Conservation (phyloP, 805 yeast species). For the Kuraishia ogatae region DNA sequence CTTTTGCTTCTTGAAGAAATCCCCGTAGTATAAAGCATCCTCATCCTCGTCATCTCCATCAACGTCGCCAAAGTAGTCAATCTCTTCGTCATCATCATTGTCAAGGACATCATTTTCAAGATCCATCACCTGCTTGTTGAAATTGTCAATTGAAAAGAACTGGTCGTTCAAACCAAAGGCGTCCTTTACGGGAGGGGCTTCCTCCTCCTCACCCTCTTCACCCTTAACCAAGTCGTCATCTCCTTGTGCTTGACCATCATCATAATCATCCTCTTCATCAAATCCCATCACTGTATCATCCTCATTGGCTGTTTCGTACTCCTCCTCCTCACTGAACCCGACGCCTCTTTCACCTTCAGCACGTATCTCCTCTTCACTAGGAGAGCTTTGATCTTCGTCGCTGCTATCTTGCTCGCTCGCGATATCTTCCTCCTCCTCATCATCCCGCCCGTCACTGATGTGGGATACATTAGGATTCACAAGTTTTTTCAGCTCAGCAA, state of each 20-base stretch:
- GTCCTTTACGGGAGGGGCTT: slow-evolving; percentile 28
- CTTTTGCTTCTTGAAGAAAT: slow-evolving; percentile 43
- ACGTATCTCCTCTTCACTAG: slow-evolving; percentile 13
- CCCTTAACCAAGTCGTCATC: too few species aligned
- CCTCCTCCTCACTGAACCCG: slow-evolving; percentile 12
- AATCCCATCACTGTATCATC: slow-evolving; percentile 20
- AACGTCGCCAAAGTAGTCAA: slow-evolving; percentile 34
- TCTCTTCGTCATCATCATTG: slow-evolving; percentile 35
- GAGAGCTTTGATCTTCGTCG: too few species aligned
- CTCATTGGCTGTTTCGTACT: slow-evolving; percentile 16
- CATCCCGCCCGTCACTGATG: slow-evolving; percentile 13
- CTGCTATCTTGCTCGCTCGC: too few species aligned
- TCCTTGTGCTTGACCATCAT: slow-evolving; percentile 13
- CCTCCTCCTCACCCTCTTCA: slow-evolving; percentile 20
- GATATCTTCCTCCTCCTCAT: slow-evolving; percentile 16
- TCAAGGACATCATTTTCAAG: slow-evolving; percentile 38
- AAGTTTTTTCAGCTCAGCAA: slow-evolving; percentile 39
- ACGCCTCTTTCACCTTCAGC: slow-evolving; percentile 18
- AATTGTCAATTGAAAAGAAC: slow-evolving; percentile 78
- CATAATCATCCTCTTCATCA: slow-evolving; percentile 18
- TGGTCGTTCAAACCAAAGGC: slow-evolving; percentile 70
- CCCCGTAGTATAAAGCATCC: slow-evolving; percentile 49
- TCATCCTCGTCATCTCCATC: slow-evolving; percentile 42
- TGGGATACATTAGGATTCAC: slow-evolving; percentile 12
- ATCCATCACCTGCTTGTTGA: slow-evolving; percentile 65